Base-by-base conservation (phyloP, 2,329 filamentous ascomycete genomes). In the Aureobasidium sp. region DNA sequence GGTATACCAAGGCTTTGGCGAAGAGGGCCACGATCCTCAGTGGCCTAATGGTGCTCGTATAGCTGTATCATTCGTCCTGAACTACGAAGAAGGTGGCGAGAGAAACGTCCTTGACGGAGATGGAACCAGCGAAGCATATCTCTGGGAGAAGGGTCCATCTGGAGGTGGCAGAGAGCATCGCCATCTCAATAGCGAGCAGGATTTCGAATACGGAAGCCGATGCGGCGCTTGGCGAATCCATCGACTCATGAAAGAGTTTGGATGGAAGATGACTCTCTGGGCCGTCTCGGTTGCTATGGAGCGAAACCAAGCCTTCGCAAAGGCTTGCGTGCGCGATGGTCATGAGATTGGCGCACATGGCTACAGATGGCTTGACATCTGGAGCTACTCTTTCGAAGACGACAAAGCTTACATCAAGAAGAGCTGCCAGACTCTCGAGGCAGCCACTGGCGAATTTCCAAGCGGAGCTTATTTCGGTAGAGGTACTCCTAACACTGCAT, bases 391-490 rank as follows among this genome's bases (percentile, higher is more conserved):
- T 73, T 29, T 75, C 79, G 3, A 74, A 50, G 73, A 77, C 51
- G 79, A 81, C 63, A 79, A 78, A 63, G 72, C 77, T 51, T 78
- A 79, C 62, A 77, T 82, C 64, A 74, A 73, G 44, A 75, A 77
- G 64, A 74, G 69, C 21, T 75, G 79, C 58, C 67, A 73, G 16
- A 68, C 71, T 27, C 64, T 70, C n/a, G 77, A 79, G 65, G 64
- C 66, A 25, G 71, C 79, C 6, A 75, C 75, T 4, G 79, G 79
- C 0, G 76, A 78, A 61, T 77, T 77, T 10, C 79, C 79, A 0
- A 70, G 73, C 25, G 79, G 79, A 0, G 79, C 77, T 72, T 82
- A 81, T 71, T 79, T 80, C 59, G 79, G 79, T 0, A 72, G 79
- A 0, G 70, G 70, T 3, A 78, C 76, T 9, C 76, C 78, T 1